Evolutionary conservation across 352 stramenopile genomes (phyloP).

Genomic region (Phytopythium delawarense): DNA sequence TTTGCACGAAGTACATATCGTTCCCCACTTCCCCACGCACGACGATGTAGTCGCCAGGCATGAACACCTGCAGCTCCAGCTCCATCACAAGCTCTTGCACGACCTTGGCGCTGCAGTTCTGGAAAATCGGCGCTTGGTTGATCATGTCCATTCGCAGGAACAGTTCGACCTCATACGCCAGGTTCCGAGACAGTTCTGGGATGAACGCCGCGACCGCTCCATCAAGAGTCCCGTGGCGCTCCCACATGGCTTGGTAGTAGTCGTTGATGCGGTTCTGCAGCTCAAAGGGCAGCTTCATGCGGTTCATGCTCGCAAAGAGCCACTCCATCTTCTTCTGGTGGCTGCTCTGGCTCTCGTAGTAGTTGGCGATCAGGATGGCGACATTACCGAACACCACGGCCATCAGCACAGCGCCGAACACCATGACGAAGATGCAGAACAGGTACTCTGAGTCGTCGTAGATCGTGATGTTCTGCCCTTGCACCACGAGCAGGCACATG

Average conservation of each 20-base stretch:
- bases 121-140: constrained; percentile 80
- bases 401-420: constrained; percentile 75
- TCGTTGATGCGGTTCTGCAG: constrained; percentile 83
- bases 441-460: constrained; percentile 68
- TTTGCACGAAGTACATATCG: constrained; percentile 89
- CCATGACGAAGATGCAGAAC: constrained; percentile 66
- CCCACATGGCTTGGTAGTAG: constrained; percentile 87
- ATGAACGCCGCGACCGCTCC: constrained; percentile 74
- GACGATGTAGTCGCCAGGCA: constrained; percentile 83
- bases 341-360: constrained; percentile 79
- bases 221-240: constrained; percentile 75
- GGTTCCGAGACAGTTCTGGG: constrained; percentile 71
- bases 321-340: constrained; percentile 88
- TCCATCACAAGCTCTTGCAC: constrained; percentile 83
- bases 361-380: constrained; percentile 81
- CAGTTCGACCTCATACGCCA: constrained; percentile 80
- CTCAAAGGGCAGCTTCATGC: constrained; percentile 71
- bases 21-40: constrained; percentile 78
- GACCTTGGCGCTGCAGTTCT: constrained; percentile 77
- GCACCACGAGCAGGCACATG: constrained; percentile 63
- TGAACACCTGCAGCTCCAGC: constrained; percentile 78
- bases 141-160: constrained; percentile 88
- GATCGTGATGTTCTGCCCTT: constrained; percentile 73
- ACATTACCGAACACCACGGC: constrained; percentile 87
- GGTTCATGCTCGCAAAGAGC: constrained; percentile 80